Percentiles rank a stretch among this genome's conserved stretches.
These are phyloP conservation scores for Phylloboletellus chloephorus DNA, from an alignment of 1,284 basidiomycete genomes.

Conservation along the genomic window DNA sequence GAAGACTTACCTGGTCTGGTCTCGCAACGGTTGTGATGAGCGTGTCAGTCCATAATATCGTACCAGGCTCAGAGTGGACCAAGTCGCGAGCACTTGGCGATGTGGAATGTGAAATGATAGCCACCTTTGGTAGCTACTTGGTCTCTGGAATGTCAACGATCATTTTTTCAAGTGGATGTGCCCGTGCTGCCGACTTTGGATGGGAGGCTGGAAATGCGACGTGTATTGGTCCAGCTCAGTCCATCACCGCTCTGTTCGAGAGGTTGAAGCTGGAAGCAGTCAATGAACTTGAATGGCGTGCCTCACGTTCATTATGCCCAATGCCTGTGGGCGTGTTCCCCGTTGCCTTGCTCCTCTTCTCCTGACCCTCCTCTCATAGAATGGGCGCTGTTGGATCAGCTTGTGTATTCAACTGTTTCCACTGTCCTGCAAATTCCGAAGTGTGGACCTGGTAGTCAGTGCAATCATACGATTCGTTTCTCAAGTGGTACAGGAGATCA, in stretches of 20 bases:
- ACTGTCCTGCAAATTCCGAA: slow-evolving; percentile 61
- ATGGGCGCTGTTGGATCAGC: slow-evolving; percentile 78
- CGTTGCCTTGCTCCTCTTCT: background rate
- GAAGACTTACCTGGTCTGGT: slow-evolving; percentile 13
- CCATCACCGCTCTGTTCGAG: too few relatives aligned
- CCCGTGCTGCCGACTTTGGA: slow-evolving; percentile 29
- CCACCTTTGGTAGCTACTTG: slow-evolving; percentile 9
- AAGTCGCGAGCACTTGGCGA: slow-evolving; percentile 59
- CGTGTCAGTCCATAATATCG: too few relatives aligned
- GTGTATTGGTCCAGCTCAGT: slow-evolving; percentile 16
- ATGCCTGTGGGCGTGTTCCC: slow-evolving; percentile 43
- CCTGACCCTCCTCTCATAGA: slow-evolving; percentile 39
- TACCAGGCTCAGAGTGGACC: too few relatives aligned
- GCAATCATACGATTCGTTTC: slow-evolving; percentile 58
- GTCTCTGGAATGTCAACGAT: too few relatives aligned
- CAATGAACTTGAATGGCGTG: slow-evolving; percentile 62
- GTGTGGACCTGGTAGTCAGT: slow-evolving; percentile 45
- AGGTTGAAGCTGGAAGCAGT: too few relatives aligned
- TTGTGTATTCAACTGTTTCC: slow-evolving; percentile 70
- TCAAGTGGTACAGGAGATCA: slow-evolving; percentile 53
- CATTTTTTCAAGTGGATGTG: too few relatives aligned
- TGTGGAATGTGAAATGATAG: slow-evolving; percentile 17
- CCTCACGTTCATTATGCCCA: slow-evolving; percentile 72
- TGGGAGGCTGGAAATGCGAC: slow-evolving; percentile 44
- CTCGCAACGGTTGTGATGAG: background rate